Conservation (phyloP, 305 asterid species). For the Lippia alba region DNA sequence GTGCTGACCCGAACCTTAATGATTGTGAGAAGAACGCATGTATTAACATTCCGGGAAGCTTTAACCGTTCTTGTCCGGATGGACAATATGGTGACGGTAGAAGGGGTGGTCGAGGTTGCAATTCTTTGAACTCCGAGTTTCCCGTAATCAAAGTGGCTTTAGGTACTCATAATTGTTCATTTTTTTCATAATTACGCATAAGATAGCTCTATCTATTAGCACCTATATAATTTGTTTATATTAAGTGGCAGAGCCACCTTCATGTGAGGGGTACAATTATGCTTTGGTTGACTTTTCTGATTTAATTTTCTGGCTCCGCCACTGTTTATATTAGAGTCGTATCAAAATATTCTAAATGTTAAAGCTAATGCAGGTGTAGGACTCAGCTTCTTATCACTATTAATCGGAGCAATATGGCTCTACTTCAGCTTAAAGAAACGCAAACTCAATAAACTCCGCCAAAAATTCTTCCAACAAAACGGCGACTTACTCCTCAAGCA, state of each 20-base stretch:
- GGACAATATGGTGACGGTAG: conserved; percentile 64
- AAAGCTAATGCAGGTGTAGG: conserved; percentile 57
- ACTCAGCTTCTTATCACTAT: conserved; percentile 58
- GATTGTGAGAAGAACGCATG: conserved; percentile 50
- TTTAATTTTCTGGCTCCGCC: too few relatives aligned
- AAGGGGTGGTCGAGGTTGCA: conserved; percentile 57
- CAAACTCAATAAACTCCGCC: conserved; percentile 52
- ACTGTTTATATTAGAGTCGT: too few relatives aligned
- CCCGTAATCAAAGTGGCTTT: conserved; percentile 61
- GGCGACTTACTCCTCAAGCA: conserved; percentile 71
- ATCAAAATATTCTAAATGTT: neutral
- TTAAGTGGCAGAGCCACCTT: too few relatives aligned
- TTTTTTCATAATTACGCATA: neutral
- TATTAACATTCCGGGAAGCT: conserved; percentile 55
- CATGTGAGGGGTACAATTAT: too few relatives aligned
- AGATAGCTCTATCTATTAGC: too few relatives aligned
- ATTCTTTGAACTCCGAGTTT: conserved; percentile 40
- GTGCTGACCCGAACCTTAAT: conserved; percentile 45
- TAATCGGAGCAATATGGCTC: conserved; percentile 54
- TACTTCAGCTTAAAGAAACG: conserved; percentile 65
- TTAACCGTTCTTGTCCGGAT: conserved; percentile 56
- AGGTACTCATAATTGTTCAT: conserved; percentile 45
- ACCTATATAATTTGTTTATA: too few relatives aligned
- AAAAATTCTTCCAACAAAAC: conserved; percentile 79
- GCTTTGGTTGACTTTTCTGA: too few relatives aligned